Evolutionary conservation across 331 rosid genomes (phyloP), one percentile per base, ranked within the genome.

Genomic region (Quercus lobata): DNA sequence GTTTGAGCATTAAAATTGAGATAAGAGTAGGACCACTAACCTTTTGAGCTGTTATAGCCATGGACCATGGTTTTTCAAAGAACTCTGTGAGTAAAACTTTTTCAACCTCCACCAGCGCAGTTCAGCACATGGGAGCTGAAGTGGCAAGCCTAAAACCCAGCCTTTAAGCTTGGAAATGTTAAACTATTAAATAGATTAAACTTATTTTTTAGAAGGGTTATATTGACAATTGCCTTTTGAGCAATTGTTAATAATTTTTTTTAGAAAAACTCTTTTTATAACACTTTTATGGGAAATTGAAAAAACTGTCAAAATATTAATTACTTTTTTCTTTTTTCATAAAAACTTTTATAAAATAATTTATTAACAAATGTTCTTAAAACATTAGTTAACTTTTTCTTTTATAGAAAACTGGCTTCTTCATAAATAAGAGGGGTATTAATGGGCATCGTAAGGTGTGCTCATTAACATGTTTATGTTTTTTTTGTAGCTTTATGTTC

Each of bases 301-400:
- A 9, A 41, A 41, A 9, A 41, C 0, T 2, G 4, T 41, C 12
- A 9, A 41, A 41, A 41, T 41, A 41, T 41, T 41, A 7, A 41
- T 41, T 41, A 9, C 3, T 2, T 37, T 8, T 7, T 37, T 7
- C 9, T 37, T 37, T 37, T 37, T 0, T 2, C 1, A 9, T 41
- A 41, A 41, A 41, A 41, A 2, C 0, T 41, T 41, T 41, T 0
- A 0, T 2, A 9, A 41, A 41, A 41, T 41, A 0, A 41, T 41
- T 41, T 41, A 9, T 41, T 9, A 41, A 41, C 0, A 41, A 41
- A 41, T 41, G 0, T 0, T 8, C 1, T 41, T 41, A 41, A 0
- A 8, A 0, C 0, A 41, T 41, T 9, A 3, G 0, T 41, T 41
- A 41, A 9, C 49, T 1, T 41, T 9, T 41, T 41, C 0, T 8